Base-by-base conservation (phyloP, 495 filamentous ascomycete species). In the Beverwykella pulmonaria region DNA sequence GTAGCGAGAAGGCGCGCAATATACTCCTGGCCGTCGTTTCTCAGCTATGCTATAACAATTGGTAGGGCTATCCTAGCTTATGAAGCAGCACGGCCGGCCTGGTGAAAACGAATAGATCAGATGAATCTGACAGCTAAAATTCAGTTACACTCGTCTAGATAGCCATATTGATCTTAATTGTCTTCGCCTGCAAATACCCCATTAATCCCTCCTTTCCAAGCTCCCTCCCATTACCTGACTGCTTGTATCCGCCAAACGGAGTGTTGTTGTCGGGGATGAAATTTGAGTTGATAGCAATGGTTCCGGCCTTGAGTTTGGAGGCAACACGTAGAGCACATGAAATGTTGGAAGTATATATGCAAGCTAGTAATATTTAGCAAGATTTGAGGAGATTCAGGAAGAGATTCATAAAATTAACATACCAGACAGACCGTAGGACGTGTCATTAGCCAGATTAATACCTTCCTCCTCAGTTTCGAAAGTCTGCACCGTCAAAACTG, bases 381-480 rank as follows among this genome's bases (percentile, higher is more conserved):
- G n/a, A n/a, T n/a, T n/a, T n/a, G n/a, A n/a, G n/a, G n/a, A n/a
- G n/a, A n/a, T n/a, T n/a, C n/a, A n/a, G n/a, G n/a, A n/a, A n/a
- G n/a, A n/a, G n/a, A n/a, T n/a, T n/a, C n/a, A n/a, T n/a, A n/a
- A n/a, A n/a, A n/a, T n/a, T n/a, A n/a, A n/a, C n/a, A n/a, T n/a
- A n/a, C n/a, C 58, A 20, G 3, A 34, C 10, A 65, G 53, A 12
- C 74, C 74, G 41, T 71, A 73, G 20, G 65, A 56, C 22, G 70
- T 69, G 32, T 65, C 69, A 47, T 79, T 79, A 3, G 70, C 69
- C 22, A 65, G 65, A 30, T 59, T 64, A 22, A 78, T 44, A 0
- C 61, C 75, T 27, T 77, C 77, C 9, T 66, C 69, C 47, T 77
- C 75, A 1, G 64, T 71, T 41, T 73, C 71, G 63, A 79, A 78